Base-by-base conservation (phyloP, 179 eudicot genomes). In the Actinidia chinensis region DNA sequence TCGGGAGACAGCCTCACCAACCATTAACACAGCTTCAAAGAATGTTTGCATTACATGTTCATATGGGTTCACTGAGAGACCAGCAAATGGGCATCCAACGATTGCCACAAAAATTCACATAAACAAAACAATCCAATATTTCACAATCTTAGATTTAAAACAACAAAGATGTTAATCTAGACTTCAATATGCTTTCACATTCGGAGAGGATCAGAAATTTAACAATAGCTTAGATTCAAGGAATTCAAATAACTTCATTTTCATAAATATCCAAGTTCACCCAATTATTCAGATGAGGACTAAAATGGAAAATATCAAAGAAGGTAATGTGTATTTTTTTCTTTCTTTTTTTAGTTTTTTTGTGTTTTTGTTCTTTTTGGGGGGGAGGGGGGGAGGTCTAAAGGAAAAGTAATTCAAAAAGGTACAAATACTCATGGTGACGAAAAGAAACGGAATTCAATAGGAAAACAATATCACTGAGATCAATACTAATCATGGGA, bases 131-230 rank as follows among this genome's bases (percentile, higher is more conserved):
- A 56, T 22, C 40, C 43, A 13, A 13, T n/a, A 22, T 15, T 15
- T 43, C 18, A 58, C n/a, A n/a, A n/a, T 22, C 4, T 46, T 68
- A 22, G 23, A 59, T 10, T 10, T 42, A 74, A 43, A 74, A 48
- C 14, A 76, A 55, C 55, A 8, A 33, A 51, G 23, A 6, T 70
- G n/a, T 10, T 23, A 22, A 3, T 22, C 40, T 3, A 50, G 20
- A 14, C 60, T 15, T 28, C 59, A 51, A 71, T 52, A 55, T 8
- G 20, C 25, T 71, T 71, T 25, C 44, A 48, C 20, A 48, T 22
- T 50, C 43, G 51, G 74, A 48, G 59, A 48, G 95, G 6, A 68
- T 20, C 59, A 50, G 14, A 59, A 50, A 50, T 33, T 71, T 43
- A 12, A 69, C 96, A 36, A 36, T 36, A 36, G 40, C 40, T 36